Conservation (phyloP, 176 grass and related monocot species). For the Poa pratensis region DNA sequence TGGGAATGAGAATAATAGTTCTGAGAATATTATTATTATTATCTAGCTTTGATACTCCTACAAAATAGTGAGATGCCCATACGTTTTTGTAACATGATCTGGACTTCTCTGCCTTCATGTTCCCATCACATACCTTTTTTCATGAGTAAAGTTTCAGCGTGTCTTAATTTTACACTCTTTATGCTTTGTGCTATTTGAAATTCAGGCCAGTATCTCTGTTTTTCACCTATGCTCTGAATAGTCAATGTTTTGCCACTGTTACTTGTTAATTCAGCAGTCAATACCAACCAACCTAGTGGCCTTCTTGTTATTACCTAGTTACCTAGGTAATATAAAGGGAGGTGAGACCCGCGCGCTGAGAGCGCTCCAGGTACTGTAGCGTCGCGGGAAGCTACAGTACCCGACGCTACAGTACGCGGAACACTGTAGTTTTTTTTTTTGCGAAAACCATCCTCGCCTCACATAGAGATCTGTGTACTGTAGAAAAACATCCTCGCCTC, state of each 20-base stretch:
- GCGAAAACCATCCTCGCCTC: too few species aligned
- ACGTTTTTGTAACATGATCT: slow-evolving; percentile 15
- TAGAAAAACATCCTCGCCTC: too few species aligned
- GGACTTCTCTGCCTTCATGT: not conserved
- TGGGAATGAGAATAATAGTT: slow-evolving; percentile 4
- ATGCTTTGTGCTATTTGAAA: slow-evolving; percentile 17
- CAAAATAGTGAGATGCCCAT: slow-evolving; percentile 17
- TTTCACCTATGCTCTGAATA: slow-evolving; percentile 20
- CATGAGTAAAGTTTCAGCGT: slow-evolving; percentile 5
- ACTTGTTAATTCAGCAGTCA: slow-evolving; percentile 21
- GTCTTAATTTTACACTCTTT: slow-evolving; percentile 11
- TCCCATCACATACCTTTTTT: not conserved
- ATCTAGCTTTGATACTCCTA: not conserved
- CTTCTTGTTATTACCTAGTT: slow-evolving; percentile 18
- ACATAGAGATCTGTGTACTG: too few species aligned
- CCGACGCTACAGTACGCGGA: too few species aligned
- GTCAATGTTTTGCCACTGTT: not conserved
- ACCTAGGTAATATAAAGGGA: too few species aligned
- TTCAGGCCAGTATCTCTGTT: not conserved
- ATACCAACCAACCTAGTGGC: not conserved
- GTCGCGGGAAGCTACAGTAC: too few species aligned
- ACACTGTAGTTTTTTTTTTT: too few species aligned
- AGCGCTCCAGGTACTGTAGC: too few species aligned
- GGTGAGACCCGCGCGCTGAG: too few species aligned
- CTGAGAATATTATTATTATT: slow-evolving; percentile 25